Base-by-base conservation (phyloP, 2,329 filamentous ascomycete species). In the Acrodontium crateriforme region DNA sequence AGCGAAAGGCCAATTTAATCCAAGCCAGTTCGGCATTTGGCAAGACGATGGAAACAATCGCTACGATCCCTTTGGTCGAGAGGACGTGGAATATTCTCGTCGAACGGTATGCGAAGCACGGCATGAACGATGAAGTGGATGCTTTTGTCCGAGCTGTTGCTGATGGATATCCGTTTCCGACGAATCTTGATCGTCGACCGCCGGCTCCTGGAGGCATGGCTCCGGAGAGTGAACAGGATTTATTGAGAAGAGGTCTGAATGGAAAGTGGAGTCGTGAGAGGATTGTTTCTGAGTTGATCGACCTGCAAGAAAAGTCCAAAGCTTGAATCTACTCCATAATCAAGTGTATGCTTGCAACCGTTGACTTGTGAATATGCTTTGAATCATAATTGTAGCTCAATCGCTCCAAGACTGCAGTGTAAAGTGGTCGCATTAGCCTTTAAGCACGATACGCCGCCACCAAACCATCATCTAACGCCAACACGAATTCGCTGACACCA, bases 21-120 rank as follows among this genome's bases (percentile, higher is more conserved):
- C 72, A 77, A 47, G 59, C 75, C 16, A 72, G 66, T 36, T 67
- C 63, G 34, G 69, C 70, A 0, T 70, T 76, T 41, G 71, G 71
- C 0, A 74, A 72, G 42, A 57, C 71, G 0, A 78, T 77, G 71
- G 72, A 77, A 52, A 60, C 44, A 1, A 56, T 76, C 7, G 67
- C 76, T 39, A 54, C 59, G 0, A 28, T 66, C 9, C 59, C 63
- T 3, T 39, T 70, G 14, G 46, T 70, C 3, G 57, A 61, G 24
- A 46, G 28, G 13, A 60, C 52, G 2, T 71, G 63, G 62, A 52
- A 59, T 4, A 29, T 42, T 2, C 18, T 69, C 21, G 31, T 23
- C 18, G 34, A 36, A 6, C 45, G 50, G 31, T 55, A 55, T 33
- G 38, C 45, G 16, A 28, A 31, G 4, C 39, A 59, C 13, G 58